Base-by-base conservation (phyloP, 768 basidiomycete species). In the Boletales sp. region DNA sequence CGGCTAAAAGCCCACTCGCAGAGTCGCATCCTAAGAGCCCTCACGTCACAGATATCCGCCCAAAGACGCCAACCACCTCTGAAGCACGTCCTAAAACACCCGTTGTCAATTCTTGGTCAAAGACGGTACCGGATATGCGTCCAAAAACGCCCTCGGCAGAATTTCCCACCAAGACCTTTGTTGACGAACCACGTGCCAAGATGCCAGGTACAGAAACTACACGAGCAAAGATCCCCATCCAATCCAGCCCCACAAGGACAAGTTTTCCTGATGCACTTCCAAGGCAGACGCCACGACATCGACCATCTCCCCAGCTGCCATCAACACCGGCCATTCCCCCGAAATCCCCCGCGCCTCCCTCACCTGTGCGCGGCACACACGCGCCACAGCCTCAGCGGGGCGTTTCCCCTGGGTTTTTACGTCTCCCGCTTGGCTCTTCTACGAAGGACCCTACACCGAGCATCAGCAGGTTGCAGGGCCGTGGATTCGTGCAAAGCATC, bases 401-500 rank as follows among this genome's bases (percentile, higher is more conserved):
- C 18, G 65, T 77, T 28, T 81, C 86, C 5, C 78, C 81, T 15
- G 80, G 78, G 5, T 85, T 89, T 62, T 70, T 83, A 25, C 82
- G 79, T 40, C 58, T 44, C 10, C 63, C 61, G 3, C 7, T 8
- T 11, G 70, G 74, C 2, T 69, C 79, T 9, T 62, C 75, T 4
- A 65, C 74, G 45, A 91, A 90, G 63, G 88, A 89, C 40, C 80
- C 80, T 4, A 89, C 88, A 2, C 90, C 90, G 0, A 90, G 87
- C 63, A 80, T 92, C 31, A 91, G 87, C 53, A 73, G 89, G 52
- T 69, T 93, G 15, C 84, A 91, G 59, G 90, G 90, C 17, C 82
- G 90, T 36, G 90, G 90, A 5, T 91, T 93, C 61, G 90, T 93
- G 3, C 85, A 88, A 66, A 88, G 78, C 54, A 82, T 90, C 72